These are phyloP conservation scores for Scenedesmus sp. DNA, from an alignment of 163 green algal species.

Conservation along the genomic window DNA sequence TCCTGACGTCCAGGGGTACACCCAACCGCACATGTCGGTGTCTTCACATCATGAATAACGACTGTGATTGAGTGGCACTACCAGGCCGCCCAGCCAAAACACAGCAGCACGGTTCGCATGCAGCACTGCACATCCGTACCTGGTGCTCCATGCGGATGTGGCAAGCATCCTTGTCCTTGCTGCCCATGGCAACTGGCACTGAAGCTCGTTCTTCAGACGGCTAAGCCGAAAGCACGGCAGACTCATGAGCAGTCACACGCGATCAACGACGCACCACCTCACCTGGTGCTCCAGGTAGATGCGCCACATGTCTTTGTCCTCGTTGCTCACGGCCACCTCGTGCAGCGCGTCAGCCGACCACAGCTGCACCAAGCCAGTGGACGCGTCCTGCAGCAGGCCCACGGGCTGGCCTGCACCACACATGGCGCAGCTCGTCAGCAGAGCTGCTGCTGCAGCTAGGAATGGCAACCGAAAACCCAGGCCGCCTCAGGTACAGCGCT, in stretches of 20 bases:
- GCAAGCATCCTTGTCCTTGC: conserved; percentile 91
- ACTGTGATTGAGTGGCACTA: not conserved
- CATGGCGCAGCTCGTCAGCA: not conserved
- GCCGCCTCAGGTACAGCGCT: no score
- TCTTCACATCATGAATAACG: no score
- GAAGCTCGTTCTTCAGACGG: no score
- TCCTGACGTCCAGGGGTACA: no score
- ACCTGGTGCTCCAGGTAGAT: conserved; percentile 80
- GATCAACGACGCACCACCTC: no score
- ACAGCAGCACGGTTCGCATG: not conserved
- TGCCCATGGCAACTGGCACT: conserved; percentile 56
- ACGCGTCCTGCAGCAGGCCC: conserved; percentile 28
- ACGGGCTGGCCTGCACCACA: conserved; percentile 33
- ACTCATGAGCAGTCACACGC: no score
- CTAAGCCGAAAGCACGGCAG: no score
- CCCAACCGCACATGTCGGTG: no score
- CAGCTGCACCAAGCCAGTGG: not conserved
- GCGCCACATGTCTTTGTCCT: conserved; percentile 91
- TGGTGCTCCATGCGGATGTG: conserved; percentile 78
- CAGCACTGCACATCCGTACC: conserved; percentile 13
- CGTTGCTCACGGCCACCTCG: conserved; percentile 75
- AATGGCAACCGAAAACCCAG: no score
- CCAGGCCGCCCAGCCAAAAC: no score
- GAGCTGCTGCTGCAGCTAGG: no score
- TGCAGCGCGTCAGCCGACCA: conserved; percentile 54